Base-by-base conservation (phyloP, 257 asterid species). In the Rubia yunnanensis region DNA sequence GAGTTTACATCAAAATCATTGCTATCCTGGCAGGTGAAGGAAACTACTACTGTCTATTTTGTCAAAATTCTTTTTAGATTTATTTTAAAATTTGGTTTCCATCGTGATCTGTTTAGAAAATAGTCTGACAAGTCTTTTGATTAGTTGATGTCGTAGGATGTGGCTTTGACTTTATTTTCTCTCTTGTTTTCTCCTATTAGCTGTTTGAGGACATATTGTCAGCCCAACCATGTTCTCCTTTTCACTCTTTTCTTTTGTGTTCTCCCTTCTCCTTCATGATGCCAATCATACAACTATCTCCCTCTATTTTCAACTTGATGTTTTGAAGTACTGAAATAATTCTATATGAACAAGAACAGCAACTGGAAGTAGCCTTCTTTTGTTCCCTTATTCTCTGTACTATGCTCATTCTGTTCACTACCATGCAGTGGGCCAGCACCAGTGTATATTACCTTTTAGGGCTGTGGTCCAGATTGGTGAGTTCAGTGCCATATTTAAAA, bases 381-480 rank as follows among this genome's bases (percentile, higher is more conserved):
- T 46, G 41, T 64, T 59, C 35, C 58, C 56, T 41, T 63, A 57
- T 28, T 24, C 55, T 55, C 38, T 48, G 38, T 10, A 6, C 38
- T 23, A 10, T 52, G 39, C 66, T 72, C 55, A 62, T 60, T 20
- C 11, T 4, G 60, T 73, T 68, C 62, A 30, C 35, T 58, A 72
- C 30, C 22, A 53, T 68, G 68, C 92, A 94, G 99, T 94, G 99
- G 99, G 99, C 97, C 74, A 94, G 99, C 79, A 82, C 86, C 86
- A 94, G 99, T 59, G 95, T 94, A 60, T 94, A 89, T 83, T 94
- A 94, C 80, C 97, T 94, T 56, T 79, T 94, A 69, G 99, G 99
- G 73, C 79, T 94, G 73, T 94, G 99, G 99, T 94, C 99, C 74
- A 84, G 99, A 81, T 75, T 94, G 83, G 99, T 90, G 74, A 86